Conservation (phyloP, 2,329 filamentous ascomycete genomes). For the Neonectria punicea region DNA sequence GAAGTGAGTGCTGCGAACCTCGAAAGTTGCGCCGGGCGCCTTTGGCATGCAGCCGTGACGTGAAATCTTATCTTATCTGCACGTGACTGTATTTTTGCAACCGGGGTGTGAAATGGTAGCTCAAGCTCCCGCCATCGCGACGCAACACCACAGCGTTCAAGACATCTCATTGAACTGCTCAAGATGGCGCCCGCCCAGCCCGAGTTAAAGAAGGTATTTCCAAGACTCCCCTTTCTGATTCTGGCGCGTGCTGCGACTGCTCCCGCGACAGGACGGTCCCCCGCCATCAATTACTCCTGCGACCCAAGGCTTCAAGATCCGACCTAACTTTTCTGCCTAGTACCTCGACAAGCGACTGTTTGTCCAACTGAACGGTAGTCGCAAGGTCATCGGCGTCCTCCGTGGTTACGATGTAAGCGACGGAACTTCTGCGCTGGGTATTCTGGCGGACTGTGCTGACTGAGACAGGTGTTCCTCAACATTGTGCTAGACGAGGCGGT, state of each 20-base stretch:
- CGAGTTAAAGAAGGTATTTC: conserved; percentile 92
- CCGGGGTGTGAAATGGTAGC: conserved; percentile 37
- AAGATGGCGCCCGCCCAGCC: conserved; percentile 98
- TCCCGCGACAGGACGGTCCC: background rate
- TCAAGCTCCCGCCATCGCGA: conserved; percentile 43
- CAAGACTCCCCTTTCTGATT: background rate
- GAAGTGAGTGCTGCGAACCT: background rate
- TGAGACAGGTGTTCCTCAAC: conserved; percentile 88
- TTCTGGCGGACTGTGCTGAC: conserved; percentile 19
- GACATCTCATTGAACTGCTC: conserved; percentile 45
- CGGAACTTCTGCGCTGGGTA: background rate
- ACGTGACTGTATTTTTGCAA: conserved; percentile 54
- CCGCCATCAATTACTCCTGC: conserved; percentile 3
- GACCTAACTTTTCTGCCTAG: conserved; percentile 60
- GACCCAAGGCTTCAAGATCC: conserved; percentile 1
- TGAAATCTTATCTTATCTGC: conserved; percentile 57
- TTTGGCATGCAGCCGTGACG: conserved; percentile 32
- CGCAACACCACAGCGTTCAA: conserved; percentile 39
- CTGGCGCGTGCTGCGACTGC: background rate
- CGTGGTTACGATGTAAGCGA: conserved; percentile 91
- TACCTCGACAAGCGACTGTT: conserved; percentile 99
- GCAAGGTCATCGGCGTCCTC: conserved; percentile 94
- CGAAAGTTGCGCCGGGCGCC: conserved; percentile 30
- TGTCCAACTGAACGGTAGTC: conserved; percentile 96
- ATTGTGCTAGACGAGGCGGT: conserved; percentile 97